These are phyloP conservation scores for Pestalotiopsis sp. DNA, from an alignment of 2,329 filamentous ascomycete genomes.

Conservation along the genomic window DNA sequence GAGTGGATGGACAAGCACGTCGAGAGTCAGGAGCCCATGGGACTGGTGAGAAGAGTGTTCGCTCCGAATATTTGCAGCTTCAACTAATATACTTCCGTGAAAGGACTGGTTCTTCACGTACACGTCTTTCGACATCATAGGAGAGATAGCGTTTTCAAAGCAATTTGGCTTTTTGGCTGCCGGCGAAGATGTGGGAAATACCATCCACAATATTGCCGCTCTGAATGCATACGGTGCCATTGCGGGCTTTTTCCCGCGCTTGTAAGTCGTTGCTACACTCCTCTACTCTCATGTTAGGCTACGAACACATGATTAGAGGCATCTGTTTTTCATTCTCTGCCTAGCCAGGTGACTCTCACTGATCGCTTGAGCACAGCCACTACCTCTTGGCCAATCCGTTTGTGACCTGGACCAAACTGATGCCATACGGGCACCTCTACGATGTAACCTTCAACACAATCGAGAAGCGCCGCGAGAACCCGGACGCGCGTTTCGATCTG, in stretches of 20 bases:
- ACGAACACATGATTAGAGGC: background rate
- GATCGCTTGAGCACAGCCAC: background rate
- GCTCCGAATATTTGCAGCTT: background rate
- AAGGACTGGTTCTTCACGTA: constrained; percentile 17
- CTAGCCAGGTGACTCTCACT: background rate
- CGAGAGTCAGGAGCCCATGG: constrained; percentile 9
- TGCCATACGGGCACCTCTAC: constrained; percentile 16
- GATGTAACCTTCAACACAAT: constrained; percentile 12
- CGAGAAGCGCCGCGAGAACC: constrained; percentile 16
- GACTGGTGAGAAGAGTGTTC: background rate
- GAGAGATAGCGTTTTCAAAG: constrained; percentile 28
- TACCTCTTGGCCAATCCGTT: constrained; percentile 19
- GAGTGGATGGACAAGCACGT: constrained; percentile 13
- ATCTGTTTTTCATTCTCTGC: background rate
- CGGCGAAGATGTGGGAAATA: constrained; percentile 24
- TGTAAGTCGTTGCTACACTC: background rate
- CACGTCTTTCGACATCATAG: constrained; percentile 29
- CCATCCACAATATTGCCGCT: constrained; percentile 20
- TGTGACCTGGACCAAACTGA: constrained; percentile 17
- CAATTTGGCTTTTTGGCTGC: constrained; percentile 29
- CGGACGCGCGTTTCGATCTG: constrained; percentile 19
- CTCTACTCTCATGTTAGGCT: background rate
- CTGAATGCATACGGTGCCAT: constrained; percentile 13
- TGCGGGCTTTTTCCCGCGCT: constrained; percentile 7
- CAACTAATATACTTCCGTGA: too few species aligned